phyloP scores from a whole-genome alignment of 345 rosid species.

The Ceriops zippeliana region DNA sequence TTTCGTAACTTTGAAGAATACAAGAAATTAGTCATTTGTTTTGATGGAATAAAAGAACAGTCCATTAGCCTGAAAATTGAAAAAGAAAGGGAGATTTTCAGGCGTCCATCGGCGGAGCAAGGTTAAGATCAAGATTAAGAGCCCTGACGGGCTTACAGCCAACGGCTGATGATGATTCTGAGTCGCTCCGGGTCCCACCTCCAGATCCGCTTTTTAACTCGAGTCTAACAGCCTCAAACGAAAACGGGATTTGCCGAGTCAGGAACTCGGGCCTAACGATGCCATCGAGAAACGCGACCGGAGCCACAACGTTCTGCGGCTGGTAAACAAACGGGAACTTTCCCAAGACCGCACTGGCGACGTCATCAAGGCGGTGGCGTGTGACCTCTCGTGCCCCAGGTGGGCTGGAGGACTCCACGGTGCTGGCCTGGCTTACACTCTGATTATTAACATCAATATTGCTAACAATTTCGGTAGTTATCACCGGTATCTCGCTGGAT shows the following conservation, averaged over 20 bases:
- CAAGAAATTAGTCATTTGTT: background rate
- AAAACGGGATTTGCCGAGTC: slow-evolving; percentile 44
- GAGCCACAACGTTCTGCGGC: slow-evolving; percentile 24
- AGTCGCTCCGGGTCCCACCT: slow-evolving; percentile 34
- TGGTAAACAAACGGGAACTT: slow-evolving; percentile 51
- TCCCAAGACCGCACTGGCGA: slow-evolving; percentile 11
- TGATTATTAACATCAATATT: slow-evolving; percentile 6
- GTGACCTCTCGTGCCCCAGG: slow-evolving; percentile 30
- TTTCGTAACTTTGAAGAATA: background rate
- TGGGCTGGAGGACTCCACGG: slow-evolving; percentile 40
- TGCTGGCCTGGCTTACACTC: slow-evolving; percentile 38
- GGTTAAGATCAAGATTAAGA: slow-evolving; percentile 60
- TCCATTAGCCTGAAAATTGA: slow-evolving; percentile 2
- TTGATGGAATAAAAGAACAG: background rate
- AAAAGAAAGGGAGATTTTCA: slow-evolving; percentile 30
- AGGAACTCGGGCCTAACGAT: slow-evolving; percentile 34
- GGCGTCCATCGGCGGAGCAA: slow-evolving; percentile 61
- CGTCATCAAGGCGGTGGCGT: slow-evolving; percentile 4
- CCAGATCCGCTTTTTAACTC: slow-evolving; percentile 24
- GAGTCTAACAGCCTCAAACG: slow-evolving; percentile 35
- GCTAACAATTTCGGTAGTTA: background rate
- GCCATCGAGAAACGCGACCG: slow-evolving; percentile 37
- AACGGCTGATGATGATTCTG: slow-evolving; percentile 40
- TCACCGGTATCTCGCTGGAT: slow-evolving; percentile 13
- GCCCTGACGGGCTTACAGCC: slow-evolving; percentile 33